Base-by-base conservation (phyloP, 2,329 filamentous ascomycete genomes). In the Cryphonectria carpinicola region DNA sequence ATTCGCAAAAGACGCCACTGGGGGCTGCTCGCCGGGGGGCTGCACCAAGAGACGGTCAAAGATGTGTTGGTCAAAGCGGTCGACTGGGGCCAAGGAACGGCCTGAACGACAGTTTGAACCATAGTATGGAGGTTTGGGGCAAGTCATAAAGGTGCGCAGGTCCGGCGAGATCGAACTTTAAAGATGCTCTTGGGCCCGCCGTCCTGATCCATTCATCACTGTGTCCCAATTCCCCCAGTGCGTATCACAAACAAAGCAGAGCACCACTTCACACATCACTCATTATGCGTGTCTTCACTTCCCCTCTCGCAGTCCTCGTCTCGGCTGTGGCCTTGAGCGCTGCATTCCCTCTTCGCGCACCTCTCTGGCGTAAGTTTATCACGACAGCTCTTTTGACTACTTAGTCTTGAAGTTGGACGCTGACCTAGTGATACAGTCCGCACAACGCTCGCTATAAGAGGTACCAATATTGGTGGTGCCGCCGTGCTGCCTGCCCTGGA, bases 231-330 rank as follows among this genome's bases (percentile, higher is more conserved):
- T 56, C 25, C n/a, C 2, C n/a, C 52, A 28, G 52, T 28, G 52
- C 3, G 32, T 25, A n/a, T 11, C 49, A 22, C n/a, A 22, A 52
- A 4, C 3, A 25, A 56, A 56, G 52, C n/a, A 28, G 11, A 56
- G 25, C 22, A 49, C 11, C 52, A 28, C 52, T 56, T n/a, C 46
- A 49, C 7, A 2, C 25, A 8, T 17, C n/a, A 14, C 58, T 62
- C 46, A 70, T 58, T 4, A 71, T 71, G 70, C 67, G 61, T 28
- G 66, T 67, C 41, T 54, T 60, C 19, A 64, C 63, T 14, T 61
- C 67, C 35, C 43, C 68, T 1, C 56, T 71, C 28, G 32, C 67
- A n/a, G 17, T 70, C 43, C 41, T 71, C 49, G 54, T 39, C 67
- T 69, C 67, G n/a, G 63, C 67, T 39, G 63, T 41, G 52, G 62